phyloP scores from a whole-genome alignment of 345 rosid genomes.

The Aquilaria sinensis region DNA sequence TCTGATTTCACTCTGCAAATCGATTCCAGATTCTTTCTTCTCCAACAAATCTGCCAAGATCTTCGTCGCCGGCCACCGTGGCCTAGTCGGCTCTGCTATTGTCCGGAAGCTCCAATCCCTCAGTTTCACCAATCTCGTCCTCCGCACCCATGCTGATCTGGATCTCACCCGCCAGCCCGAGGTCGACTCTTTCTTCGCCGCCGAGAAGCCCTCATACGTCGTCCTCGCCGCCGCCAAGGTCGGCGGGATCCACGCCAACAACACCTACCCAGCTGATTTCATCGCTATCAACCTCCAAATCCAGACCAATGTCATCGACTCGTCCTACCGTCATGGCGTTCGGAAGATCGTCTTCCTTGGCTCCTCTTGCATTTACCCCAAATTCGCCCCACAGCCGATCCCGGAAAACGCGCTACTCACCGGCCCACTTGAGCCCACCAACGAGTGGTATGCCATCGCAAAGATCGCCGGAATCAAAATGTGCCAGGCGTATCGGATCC shows the following conservation, averaged over 20 bases:
- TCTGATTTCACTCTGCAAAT: neutral
- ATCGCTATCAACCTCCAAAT: slow-evolving; percentile 87
- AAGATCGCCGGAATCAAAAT: slow-evolving; percentile 92
- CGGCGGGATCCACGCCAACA: slow-evolving; percentile 95
- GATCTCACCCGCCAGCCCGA: slow-evolving; percentile 79
- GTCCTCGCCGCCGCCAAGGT: slow-evolving; percentile 94
- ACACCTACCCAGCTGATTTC: slow-evolving; percentile 95
- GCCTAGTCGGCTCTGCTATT: slow-evolving; percentile 87
- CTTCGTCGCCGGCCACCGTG: slow-evolving; percentile 95
- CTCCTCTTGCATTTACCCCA: slow-evolving; percentile 94
- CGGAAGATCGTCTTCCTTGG: slow-evolving; percentile 84
- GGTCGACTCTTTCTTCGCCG: slow-evolving; percentile 70
- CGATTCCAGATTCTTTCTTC: slow-evolving; percentile 32
- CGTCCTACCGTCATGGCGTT: slow-evolving; percentile 58
- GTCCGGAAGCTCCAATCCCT: slow-evolving; percentile 59
- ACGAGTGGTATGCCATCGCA: slow-evolving; percentile 92
- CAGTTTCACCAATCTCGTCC: slow-evolving; percentile 62
- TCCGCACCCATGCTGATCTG: slow-evolving; percentile 69
- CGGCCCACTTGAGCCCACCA: slow-evolving; percentile 82
- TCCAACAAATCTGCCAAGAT: slow-evolving; percentile 66
- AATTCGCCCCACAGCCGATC: slow-evolving; percentile 89
- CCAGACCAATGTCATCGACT: slow-evolving; percentile 87
- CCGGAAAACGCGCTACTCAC: slow-evolving; percentile 76
- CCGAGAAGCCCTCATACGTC: slow-evolving; percentile 60
- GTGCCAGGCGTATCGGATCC: slow-evolving; percentile 90